These are phyloP conservation scores for Fagopyrum homotropicum DNA, from an alignment of 148 eudicot species.

Conservation along the genomic window DNA sequence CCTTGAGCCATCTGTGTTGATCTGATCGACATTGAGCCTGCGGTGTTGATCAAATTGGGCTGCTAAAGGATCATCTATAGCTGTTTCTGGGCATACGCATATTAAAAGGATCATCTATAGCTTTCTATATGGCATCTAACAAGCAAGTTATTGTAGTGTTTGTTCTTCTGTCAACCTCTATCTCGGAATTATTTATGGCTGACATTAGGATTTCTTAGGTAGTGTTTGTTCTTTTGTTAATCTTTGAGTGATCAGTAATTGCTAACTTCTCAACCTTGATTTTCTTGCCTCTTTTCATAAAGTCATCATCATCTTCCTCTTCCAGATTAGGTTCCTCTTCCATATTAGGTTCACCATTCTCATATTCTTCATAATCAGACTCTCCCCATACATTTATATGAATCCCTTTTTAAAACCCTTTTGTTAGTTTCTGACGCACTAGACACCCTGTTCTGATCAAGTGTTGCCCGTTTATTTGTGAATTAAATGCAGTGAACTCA, in stretches of 20 bases:
- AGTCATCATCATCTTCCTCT: conserved; percentile 83
- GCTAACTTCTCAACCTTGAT: no score
- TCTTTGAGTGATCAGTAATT: no score
- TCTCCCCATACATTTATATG: conserved; percentile 50
- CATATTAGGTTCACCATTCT: conserved; percentile 27
- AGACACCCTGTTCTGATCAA: no score
- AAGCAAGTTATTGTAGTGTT: neutral
- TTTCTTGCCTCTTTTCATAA: conserved; percentile 3
- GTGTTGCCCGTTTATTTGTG: no score
- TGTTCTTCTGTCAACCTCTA: neutral
- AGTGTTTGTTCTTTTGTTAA: no score
- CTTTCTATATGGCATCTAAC: neutral
- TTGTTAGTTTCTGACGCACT: no score
- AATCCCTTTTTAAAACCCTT: conserved; percentile 21
- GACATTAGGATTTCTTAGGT: neutral
- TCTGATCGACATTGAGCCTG: neutral
- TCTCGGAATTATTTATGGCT: neutral
- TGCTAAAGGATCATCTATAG: neutral
- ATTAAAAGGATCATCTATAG: neutral
- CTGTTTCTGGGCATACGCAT: neutral
- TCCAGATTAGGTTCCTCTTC: conserved; percentile 24
- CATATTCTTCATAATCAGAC: conserved; percentile 44
- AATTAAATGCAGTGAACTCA: no score
- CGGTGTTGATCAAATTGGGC: neutral
- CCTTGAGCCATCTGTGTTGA: neutral